These are phyloP conservation scores for Durusdinium trenchii DNA, from an alignment of 73 alveolate species.

Conservation along the genomic window DNA sequence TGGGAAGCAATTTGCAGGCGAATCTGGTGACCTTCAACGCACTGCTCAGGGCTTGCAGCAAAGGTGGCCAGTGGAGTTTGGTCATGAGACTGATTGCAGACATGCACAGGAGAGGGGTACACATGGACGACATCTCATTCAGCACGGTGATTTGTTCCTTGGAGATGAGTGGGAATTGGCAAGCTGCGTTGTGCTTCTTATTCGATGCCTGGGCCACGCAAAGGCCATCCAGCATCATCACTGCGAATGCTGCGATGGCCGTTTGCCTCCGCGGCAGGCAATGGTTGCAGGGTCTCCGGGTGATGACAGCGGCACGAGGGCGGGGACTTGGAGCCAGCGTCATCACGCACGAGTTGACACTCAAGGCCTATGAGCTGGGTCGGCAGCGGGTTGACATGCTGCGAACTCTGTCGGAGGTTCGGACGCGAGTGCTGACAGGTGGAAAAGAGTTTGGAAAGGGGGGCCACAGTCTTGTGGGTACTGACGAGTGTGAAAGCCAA, in stretches of 20 bases:
- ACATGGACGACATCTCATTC: conserved; percentile 50
- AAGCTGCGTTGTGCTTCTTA: neutral
- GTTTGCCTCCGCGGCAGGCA: conserved; percentile 29
- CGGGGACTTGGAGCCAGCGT: conserved; percentile 5
- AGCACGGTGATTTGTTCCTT: neutral
- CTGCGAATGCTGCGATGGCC: conserved; percentile 43
- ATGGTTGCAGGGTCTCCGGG: conserved; percentile 47
- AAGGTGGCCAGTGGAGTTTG: conserved; percentile 30
- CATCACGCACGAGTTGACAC: conserved; percentile 2
- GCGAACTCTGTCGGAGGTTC: neutral
- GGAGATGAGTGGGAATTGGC: conserved; percentile 32
- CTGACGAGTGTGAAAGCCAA: no score
- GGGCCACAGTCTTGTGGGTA: neutral
- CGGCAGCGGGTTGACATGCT: neutral
- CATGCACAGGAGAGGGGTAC: neutral
- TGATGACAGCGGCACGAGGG: neutral
- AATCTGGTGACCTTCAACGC: conserved; percentile 59
- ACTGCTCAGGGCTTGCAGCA: conserved; percentile 43
- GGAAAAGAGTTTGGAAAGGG: neutral
- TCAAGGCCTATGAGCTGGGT: conserved; percentile 23
- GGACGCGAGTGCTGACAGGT: conserved; percentile 28
- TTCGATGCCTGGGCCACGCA: neutral
- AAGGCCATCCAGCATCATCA: neutral
- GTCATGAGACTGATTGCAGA: neutral
- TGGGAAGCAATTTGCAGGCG: neutral